Base-by-base conservation (phyloP, 208 protist species). In the Herpetomonas tarakana region DNA sequence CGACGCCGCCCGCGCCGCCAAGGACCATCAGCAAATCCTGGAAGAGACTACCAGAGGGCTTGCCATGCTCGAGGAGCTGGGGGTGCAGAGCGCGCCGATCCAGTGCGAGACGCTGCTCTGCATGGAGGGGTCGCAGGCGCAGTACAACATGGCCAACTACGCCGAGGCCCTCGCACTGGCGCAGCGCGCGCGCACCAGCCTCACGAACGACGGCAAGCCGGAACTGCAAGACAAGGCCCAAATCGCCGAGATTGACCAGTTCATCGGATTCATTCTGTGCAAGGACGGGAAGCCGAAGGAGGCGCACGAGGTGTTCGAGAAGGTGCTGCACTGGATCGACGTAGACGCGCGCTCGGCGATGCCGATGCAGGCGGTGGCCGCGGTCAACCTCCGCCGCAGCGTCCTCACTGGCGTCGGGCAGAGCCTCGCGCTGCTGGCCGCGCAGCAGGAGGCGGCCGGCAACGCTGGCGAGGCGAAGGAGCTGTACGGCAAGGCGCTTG, bases 281-380 rank as follows among this genome's bases (percentile, higher is more conserved):
- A 59, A 66, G 57, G 62, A 74, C 52, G 76, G 73, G 16, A 71
- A 78, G 3, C 67, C 64, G 1, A 54, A 56, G 0, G 71, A 91
- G 59, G 85, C 90, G 16, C 71, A 80, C 3, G 69, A 73, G 50
- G 52, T 86, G 41, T 86, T 94, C 44, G 74, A 75, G 30, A 71
- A 84, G 19, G 71, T 96, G 3, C 71, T 93, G 49, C 68, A 65
- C 3, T 96, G 90, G 87, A 84, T 96, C 46, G 83, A 93, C 56
- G 85, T 89, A 38, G 90, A 96, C 44, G 75, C 87, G 12, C 87
- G 86, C 65, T 64, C 76, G 2, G 83, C 81, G 25, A 81, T 81
- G 79, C 90, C 90, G 46, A 91, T 96, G 78, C 83, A 93, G 65
- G 84, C 87, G 0, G 90, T 96, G 25, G 81, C 90, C 4, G 90